Percentiles rank a stretch among this genome's conserved stretches.
Evolutionary conservation across 2,329 filamentous ascomycete species (phyloP).

Genomic region (Byssochlamys sp.): DNA sequence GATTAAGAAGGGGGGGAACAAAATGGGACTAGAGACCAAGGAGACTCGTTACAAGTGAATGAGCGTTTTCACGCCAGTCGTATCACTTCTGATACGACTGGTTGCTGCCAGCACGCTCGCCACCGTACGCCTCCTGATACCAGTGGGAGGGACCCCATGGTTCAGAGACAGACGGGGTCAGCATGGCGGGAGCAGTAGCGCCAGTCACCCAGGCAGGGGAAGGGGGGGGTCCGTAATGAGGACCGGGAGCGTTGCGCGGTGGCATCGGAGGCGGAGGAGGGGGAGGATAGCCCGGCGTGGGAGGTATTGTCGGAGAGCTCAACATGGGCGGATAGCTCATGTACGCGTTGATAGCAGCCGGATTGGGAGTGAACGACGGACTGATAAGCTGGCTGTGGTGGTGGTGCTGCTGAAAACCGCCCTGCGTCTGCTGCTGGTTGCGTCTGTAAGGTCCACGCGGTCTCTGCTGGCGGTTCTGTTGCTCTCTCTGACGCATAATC

Average conservation of each 20-base stretch:
- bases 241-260: background rate
- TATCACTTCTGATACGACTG: background rate
- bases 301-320: background rate
- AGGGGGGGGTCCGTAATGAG: background rate
- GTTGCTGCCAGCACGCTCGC: background rate
- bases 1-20: background rate
- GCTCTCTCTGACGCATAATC: conserved; percentile 9
- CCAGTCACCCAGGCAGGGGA: background rate
- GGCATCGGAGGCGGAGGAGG: background rate
- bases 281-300: background rate
- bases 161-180: background rate
- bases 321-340: background rate
- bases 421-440: background rate
- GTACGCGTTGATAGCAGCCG: background rate
- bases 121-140: background rate
- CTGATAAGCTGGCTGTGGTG: background rate
- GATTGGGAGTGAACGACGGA: background rate
- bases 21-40: background rate
- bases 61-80: background rate
- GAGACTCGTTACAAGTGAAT: background rate
- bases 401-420: background rate
- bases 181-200: background rate
- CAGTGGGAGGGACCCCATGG: background rate
- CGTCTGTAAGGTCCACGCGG: background rate
- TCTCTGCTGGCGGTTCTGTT: background rate